phyloP scores from a whole-genome alignment of 345 rosid species.

The Dipteronia dyeriana region DNA sequence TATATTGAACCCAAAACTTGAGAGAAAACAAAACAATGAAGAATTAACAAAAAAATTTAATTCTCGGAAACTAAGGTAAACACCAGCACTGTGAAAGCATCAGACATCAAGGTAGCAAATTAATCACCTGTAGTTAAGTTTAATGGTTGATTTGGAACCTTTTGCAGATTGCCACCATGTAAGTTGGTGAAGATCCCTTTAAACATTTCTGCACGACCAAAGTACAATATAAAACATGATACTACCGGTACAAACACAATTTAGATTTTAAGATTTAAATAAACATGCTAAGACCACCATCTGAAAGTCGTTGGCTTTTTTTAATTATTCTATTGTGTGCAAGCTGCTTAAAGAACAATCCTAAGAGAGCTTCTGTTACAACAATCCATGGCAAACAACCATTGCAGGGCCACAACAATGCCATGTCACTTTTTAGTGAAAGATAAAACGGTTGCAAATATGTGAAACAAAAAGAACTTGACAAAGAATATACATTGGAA shows the following conservation, averaged over 20 bases:
- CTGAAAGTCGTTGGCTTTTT: not conserved
- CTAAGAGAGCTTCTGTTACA: not conserved
- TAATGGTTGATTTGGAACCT: constrained; percentile 31
- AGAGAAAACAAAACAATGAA: constrained; percentile 4
- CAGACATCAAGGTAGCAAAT: constrained; percentile 2
- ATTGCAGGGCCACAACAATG: not conserved
- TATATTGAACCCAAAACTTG: not conserved
- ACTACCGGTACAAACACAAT: constrained; percentile 11
- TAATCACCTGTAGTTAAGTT: constrained; percentile 42
- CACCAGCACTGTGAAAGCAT: not conserved
- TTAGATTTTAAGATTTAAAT: not conserved
- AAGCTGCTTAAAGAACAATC: not conserved
- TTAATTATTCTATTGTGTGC: not conserved
- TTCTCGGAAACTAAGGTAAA: not conserved
- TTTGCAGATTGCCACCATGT: constrained; percentile 26
- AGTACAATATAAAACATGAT: constrained; percentile 9
- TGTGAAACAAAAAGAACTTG: not conserved
- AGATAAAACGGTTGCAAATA: not conserved
- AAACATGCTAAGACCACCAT: not conserved
- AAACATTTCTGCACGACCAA: constrained; percentile 33
- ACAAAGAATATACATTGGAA: not conserved
- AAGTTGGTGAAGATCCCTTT: constrained; percentile 35
- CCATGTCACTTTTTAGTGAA: not conserved
- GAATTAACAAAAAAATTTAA: constrained; percentile 3
- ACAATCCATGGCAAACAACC: not conserved